Evolutionary conservation across 495 filamentous ascomycete species (phyloP), one percentile per base, ranked within the genome.

Genomic region (Chaetomium cochliodes): DNA sequence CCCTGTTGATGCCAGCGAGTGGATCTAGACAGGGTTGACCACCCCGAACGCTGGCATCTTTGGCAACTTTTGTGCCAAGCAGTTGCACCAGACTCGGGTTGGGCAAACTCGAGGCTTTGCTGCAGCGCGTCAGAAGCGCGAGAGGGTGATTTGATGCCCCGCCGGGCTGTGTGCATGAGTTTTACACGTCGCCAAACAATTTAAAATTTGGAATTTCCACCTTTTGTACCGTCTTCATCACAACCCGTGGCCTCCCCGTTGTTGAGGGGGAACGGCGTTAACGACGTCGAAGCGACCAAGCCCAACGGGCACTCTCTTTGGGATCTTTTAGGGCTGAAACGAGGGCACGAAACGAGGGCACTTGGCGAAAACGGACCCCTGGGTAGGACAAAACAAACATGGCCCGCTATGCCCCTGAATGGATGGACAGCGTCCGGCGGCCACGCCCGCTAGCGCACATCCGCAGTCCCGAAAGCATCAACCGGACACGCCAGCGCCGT

Each of bases 371-470:
- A 30, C 25, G 25, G n/a, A 16, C 30, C 53, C 8, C 53, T 5
- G 28, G 39, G 55, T 41, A 47, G 23, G 56, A 13, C 26, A 58
- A 42, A 33, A 18, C 39, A 16, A 25, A 41, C 23, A 64, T 58
- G 53, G 54, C 62, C 44, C 54, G 44, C 23, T 64, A 64, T 8
- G 54, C 42, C 15, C 20, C 46, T 28, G 62, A 64, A 25, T 64
- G 23, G 28, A 18, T 47, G 12, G 53, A 50, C 42, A 13, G 37
- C 23, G 12, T 63, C 52, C 52, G 60, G 44, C 62, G 54, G 2
- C 62, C 54, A 3, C 54, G 23, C 8, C 62, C 62, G 0, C n/a
- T 58, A 26, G 62, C 62, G 26, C 53, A 64, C 25, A 58, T 64
- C 28, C 64, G 52, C 8, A 33, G 11, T 18, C 52, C 55, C 23